Conservation (phyloP, 768 basidiomycete genomes). For the Trametes cingulata region DNA sequence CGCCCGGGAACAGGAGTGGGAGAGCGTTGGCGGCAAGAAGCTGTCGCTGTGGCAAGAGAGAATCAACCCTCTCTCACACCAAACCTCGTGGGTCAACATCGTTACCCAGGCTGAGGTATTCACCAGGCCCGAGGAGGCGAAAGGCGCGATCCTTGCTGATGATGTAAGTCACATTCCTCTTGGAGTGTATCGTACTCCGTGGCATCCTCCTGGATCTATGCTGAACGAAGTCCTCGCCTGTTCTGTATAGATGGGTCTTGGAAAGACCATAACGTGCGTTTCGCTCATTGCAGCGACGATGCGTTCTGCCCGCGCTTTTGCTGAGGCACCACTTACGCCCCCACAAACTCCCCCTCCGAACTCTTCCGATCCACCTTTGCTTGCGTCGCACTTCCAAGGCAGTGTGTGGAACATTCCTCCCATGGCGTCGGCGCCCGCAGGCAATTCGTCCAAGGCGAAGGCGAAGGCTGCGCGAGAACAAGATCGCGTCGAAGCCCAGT, state of each 20-base stretch:
- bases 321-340: conserved; percentile 50
- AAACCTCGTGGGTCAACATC: conserved; percentile 72
- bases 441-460: conserved; percentile 51
- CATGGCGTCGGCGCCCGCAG: conserved; percentile 23
- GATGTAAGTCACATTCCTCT: conserved; percentile 64
- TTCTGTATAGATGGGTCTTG: conserved; percentile 97
- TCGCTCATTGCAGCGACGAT: conserved; percentile 91
- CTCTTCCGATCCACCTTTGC: conserved; percentile 36
- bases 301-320: conserved; percentile 65
- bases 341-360: conserved; percentile 38
- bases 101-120: conserved; percentile 80
- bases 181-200: background rate
- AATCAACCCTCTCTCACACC: conserved; percentile 47
- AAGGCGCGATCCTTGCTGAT: conserved; percentile 93
- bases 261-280: conserved; percentile 95
- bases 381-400: conserved; percentile 66
- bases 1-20: conserved; percentile 76
- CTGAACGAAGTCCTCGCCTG: conserved; percentile 1
- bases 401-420: conserved; percentile 85
- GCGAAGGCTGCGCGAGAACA: conserved; percentile 65
- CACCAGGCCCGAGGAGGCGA: conserved; percentile 67
- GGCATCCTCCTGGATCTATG: conserved; percentile 14
- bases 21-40: conserved; percentile 55
- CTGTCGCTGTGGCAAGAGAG: conserved; percentile 74
- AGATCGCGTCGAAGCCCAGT: conserved; percentile 72